Percentiles rank a stretch among this genome's conserved stretches.
Evolutionary conservation across 257 asterid species (phyloP).

Genomic region (Nicotiana obtusifolia): DNA sequence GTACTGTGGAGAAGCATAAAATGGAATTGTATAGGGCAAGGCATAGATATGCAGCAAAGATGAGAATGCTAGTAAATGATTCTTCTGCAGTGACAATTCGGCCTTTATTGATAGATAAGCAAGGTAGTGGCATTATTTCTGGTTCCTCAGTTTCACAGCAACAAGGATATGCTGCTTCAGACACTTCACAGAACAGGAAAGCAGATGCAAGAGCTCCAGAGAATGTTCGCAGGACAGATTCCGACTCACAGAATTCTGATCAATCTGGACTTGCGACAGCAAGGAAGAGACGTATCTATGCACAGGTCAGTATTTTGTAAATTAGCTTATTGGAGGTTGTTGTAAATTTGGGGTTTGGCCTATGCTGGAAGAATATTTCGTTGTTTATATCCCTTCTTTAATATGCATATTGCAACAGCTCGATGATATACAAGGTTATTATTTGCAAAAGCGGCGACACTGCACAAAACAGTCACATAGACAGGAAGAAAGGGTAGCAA

Average conservation of each 20-base stretch:
- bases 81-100: constrained; percentile 37
- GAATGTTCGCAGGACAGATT: constrained; percentile 36
- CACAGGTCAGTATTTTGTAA: constrained; percentile 47
- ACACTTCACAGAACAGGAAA: constrained; percentile 33
- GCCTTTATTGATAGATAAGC: constrained; percentile 47
- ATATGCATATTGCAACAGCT: constrained; percentile 36
- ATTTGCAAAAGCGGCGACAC: constrained; percentile 60
- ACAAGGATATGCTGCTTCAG: constrained; percentile 23
- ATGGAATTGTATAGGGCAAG: constrained; percentile 59
- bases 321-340: neutral
- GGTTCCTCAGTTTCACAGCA: constrained; percentile 37
- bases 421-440: constrained; percentile 72
- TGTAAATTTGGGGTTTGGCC: no score
- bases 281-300: constrained; percentile 67
- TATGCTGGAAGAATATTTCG: neutral
- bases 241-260: constrained; percentile 45
- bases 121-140: constrained; percentile 23
- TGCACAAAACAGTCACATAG: constrained; percentile 42
- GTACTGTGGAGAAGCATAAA: constrained; percentile 69
- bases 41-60: constrained; percentile 53
- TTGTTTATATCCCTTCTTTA: neutral
- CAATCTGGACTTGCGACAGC: constrained; percentile 56
- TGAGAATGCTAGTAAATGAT: constrained; percentile 44
- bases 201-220: constrained; percentile 48
- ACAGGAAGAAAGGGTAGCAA: constrained; percentile 36